Percentiles rank a stretch among this genome's conserved stretches.
Conservation (phyloP, 2,329 filamentous ascomycete species). For the Domatiomyces globalis region DNA sequence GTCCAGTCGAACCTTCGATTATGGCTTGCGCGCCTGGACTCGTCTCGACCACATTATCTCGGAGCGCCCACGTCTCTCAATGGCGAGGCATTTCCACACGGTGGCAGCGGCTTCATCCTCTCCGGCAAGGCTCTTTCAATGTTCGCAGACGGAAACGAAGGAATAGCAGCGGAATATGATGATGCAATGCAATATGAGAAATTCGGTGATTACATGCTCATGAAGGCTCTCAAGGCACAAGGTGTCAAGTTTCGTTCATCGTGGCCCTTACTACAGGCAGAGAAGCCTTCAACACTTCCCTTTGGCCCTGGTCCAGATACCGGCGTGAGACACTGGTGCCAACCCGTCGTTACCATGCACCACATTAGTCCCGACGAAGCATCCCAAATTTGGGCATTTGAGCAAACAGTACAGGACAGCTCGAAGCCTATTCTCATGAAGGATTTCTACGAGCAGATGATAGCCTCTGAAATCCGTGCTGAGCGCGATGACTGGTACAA, state of each 20-base stretch:
- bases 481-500: conserved; percentile 12
- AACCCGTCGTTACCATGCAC: conserved; percentile 45
- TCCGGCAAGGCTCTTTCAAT: conserved; percentile 38
- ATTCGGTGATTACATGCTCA: conserved; percentile 41
- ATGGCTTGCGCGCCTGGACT: conserved; percentile 36
- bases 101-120: conserved; percentile 39
- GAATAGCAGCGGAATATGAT: background rate
- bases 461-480: conserved; percentile 5
- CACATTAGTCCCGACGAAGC: conserved; percentile 41
- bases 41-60: conserved; percentile 34
- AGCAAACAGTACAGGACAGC: background rate
- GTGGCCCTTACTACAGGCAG: conserved; percentile 42
- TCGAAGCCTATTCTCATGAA: background rate
- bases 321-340: conserved; percentile 36
- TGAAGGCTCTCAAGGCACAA: conserved; percentile 35
- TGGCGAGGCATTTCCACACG: conserved; percentile 38
- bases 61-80: conserved; percentile 36
- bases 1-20: conserved; percentile 39
- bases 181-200: conserved; percentile 34
- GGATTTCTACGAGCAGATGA: conserved; percentile 12
- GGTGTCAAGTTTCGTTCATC: conserved; percentile 28
- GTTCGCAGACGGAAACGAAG: background rate
- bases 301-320: conserved; percentile 19
- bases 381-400: conserved; percentile 12
- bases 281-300: conserved; percentile 37